Evolutionary conservation across 139 green algal genomes (phyloP).

Genomic region (Picochlorum sp.): DNA sequence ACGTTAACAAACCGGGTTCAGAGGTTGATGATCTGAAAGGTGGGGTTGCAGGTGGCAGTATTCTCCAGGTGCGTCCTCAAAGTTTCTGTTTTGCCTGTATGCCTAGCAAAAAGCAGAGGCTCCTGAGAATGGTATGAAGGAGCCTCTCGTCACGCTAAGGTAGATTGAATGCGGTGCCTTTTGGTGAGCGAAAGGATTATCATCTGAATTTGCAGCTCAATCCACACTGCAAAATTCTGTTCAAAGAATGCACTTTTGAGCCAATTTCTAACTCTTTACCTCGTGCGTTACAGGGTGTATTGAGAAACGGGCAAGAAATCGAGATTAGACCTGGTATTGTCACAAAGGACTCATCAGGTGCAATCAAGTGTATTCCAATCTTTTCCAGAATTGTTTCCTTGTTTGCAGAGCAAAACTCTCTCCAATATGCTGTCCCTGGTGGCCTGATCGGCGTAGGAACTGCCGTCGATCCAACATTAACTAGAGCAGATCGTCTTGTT

Average conservation of each 20-base stretch:
- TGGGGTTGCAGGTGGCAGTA: conserved; percentile 90
- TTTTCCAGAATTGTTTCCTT: conserved; percentile 92
- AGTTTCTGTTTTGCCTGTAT: not conserved
- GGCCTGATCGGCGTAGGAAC: conserved; percentile 98
- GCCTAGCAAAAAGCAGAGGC: conserved; percentile 37
- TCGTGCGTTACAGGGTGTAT: conserved; percentile 60
- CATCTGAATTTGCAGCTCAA: conserved; percentile 27
- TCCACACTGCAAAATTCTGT: conserved; percentile 25
- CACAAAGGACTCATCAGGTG: conserved; percentile 86
- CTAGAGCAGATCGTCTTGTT: conserved; percentile 91
- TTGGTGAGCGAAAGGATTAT: conserved; percentile 22
- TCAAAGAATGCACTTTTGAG: not conserved
- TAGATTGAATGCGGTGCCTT: conserved; percentile 16
- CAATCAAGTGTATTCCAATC: conserved; percentile 89
- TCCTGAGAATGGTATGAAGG: conserved; percentile 26
- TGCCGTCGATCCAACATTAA: conserved; percentile 97
- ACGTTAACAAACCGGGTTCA: conserved; percentile 98
- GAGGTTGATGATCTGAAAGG: conserved; percentile 95
- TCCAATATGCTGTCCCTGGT: conserved; percentile 96
- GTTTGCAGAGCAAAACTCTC: conserved; percentile 92
- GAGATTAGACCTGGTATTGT: conserved; percentile 96
- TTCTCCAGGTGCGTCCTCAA: conserved; percentile 70
- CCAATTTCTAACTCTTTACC: conserved; percentile 4
- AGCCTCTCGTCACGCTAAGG: conserved; percentile 34
- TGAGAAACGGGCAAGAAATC: conserved; percentile 86